These are phyloP conservation scores for Cotoneaster glaucophyllus DNA, from an alignment of 306 rosid genomes.

Conservation along the genomic window DNA sequence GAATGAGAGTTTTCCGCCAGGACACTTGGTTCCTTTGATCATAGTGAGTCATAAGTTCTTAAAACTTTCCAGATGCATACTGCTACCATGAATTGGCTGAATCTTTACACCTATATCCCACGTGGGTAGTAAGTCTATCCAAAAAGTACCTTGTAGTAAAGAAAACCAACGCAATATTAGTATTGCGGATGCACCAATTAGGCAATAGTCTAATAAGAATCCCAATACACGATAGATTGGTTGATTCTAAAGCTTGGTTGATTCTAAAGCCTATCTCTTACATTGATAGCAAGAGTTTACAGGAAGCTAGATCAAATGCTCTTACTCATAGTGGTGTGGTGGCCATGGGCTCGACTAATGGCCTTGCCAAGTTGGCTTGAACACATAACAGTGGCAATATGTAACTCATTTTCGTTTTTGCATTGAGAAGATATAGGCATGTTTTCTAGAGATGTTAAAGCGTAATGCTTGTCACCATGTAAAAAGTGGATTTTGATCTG, in stretches of 20 bases:
- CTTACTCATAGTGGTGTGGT: not conserved
- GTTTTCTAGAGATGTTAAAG: not conserved
- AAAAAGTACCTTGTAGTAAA: not conserved
- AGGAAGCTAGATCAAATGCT: not conserved
- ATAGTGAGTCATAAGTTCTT: not conserved
- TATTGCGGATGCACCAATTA: not conserved
- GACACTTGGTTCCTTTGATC: not conserved
- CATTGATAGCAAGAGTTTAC: not conserved
- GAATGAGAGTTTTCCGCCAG: not conserved
- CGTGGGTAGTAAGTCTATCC: not conserved
- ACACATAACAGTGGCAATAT: not conserved
- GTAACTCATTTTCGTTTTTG: not conserved
- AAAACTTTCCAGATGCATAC: not conserved
- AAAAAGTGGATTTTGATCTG: slow-evolving; percentile 12
- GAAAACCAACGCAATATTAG: not conserved
- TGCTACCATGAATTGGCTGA: not conserved
- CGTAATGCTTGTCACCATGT: not conserved
- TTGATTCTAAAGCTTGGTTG: not conserved
- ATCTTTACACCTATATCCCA: not conserved
- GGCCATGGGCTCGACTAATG: not conserved
- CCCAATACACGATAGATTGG: not conserved
- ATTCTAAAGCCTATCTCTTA: not conserved
- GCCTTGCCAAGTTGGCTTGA: not conserved
- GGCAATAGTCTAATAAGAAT: not conserved
- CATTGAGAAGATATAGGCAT: not conserved